Evolutionary conservation across 2,329 filamentous ascomycete genomes (phyloP).

Genomic region (Fragosphaeria purpurea): DNA sequence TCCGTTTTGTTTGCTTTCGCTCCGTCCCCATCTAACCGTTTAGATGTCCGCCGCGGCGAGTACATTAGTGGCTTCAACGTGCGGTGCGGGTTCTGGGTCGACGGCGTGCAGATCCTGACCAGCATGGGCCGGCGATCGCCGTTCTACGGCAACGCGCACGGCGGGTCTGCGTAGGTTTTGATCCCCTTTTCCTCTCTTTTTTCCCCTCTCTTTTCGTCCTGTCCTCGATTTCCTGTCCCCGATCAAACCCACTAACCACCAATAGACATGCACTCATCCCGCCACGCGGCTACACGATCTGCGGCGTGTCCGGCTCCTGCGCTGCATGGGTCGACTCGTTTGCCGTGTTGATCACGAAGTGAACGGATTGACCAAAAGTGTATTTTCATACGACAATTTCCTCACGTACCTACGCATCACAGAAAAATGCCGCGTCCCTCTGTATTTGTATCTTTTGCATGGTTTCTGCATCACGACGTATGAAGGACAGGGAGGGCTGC

Average conservation of each 20-base stretch:
- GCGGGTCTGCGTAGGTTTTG: slow-evolving; percentile 67
- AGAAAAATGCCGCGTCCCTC: too few relatives aligned
- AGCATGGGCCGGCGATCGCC: slow-evolving; percentile 78
- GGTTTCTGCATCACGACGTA: too few relatives aligned
- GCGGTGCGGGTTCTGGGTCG: slow-evolving; percentile 71
- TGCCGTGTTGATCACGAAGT: slow-evolving; percentile 51
- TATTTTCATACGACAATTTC: too few relatives aligned
- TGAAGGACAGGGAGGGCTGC: too few relatives aligned
- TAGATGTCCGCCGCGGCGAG: slow-evolving; percentile 77
- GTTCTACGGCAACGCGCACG: slow-evolving; percentile 70
- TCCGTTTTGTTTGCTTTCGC: too few relatives aligned
- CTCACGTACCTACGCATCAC: too few relatives aligned
- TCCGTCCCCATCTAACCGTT: background rate
- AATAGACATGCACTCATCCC: slow-evolving; percentile 76
- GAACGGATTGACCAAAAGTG: background rate
- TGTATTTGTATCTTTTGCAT: too few relatives aligned
- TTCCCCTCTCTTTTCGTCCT: background rate
- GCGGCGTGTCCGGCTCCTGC: slow-evolving; percentile 75
- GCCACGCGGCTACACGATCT: slow-evolving; percentile 79
- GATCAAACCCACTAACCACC: slow-evolving; percentile 13
- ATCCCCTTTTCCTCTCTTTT: background rate
- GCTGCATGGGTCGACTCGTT: slow-evolving; percentile 78
- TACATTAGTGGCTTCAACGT: slow-evolving; percentile 79
- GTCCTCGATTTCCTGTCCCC: background rate
- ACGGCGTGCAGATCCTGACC: slow-evolving; percentile 83